Percentiles rank a stretch among this genome's conserved stretches.
These are phyloP conservation scores for Omphalea diandra DNA, from an alignment of 441 rosid species.

Conservation along the genomic window DNA sequence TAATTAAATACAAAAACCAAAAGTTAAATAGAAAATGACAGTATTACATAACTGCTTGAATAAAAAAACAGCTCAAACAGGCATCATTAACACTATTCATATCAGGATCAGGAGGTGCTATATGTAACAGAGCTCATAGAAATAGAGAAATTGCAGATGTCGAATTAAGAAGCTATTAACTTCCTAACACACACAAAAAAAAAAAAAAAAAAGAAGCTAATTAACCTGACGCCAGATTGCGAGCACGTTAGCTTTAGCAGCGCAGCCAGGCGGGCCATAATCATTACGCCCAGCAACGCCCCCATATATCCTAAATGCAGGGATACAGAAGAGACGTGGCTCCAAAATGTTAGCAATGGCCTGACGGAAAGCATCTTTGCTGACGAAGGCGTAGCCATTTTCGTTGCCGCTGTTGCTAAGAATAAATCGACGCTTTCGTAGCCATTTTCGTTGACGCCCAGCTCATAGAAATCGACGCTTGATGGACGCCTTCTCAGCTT, in stretches of 20 bases:
- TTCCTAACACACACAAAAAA: neutral
- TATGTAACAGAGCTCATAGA: too few relatives aligned
- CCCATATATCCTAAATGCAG: slow-evolving; percentile 69
- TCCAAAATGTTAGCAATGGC: slow-evolving; percentile 66
- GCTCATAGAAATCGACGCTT: slow-evolving; percentile 53
- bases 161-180: too few relatives aligned
- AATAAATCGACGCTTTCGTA: slow-evolving; percentile 35
- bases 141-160: too few relatives aligned
- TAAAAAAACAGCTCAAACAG: too few relatives aligned
- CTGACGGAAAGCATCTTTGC: slow-evolving; percentile 66
- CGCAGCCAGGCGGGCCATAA: slow-evolving; percentile 74
- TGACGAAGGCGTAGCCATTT: slow-evolving; percentile 35
- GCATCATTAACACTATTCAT: too few relatives aligned
- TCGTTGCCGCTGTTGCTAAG: slow-evolving; percentile 30
- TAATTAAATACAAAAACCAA: too few relatives aligned
- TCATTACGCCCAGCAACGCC: slow-evolving; percentile 77
- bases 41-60: too few relatives aligned
- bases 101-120: too few relatives aligned
- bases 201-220: neutral
- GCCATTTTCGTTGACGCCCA: slow-evolving; percentile 31
- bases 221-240: slow-evolving; percentile 77
- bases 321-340: slow-evolving; percentile 59
- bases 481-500: slow-evolving; percentile 55
- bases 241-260: slow-evolving; percentile 61
- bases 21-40: too few relatives aligned